These are phyloP conservation scores for Pseudopyricularia javanii DNA, from an alignment of 2,329 filamentous ascomycete species.

Conservation along the genomic window DNA sequence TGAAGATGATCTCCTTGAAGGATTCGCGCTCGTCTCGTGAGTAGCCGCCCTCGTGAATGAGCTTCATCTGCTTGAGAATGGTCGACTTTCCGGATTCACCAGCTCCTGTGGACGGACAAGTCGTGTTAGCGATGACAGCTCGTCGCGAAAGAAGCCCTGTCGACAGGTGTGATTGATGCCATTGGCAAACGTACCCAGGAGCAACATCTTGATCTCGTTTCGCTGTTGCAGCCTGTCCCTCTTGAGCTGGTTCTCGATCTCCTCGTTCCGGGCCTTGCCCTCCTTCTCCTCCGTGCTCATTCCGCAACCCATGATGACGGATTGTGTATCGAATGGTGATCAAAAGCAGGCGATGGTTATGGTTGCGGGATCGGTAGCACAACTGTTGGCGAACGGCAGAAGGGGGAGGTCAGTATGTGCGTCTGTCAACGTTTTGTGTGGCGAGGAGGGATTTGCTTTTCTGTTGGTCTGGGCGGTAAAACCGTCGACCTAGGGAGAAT, in stretches of 20 bases:
- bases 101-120: slow-evolving; percentile 49
- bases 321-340: slow-evolving; percentile 6
- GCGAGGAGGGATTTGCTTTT: neutral
- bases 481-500: neutral
- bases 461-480: neutral
- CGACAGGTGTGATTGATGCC: neutral
- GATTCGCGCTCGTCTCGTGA: slow-evolving; percentile 73
- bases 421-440: neutral
- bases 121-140: slow-evolving; percentile 9
- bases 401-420: neutral
- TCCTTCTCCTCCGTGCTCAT: slow-evolving; percentile 99
- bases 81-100: slow-evolving; percentile 97
- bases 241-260: slow-evolving; percentile 99
- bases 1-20: slow-evolving; percentile 62
- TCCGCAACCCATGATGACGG: slow-evolving; percentile 90
- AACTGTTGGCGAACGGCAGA: neutral
- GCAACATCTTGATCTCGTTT: slow-evolving; percentile 99
- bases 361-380: neutral
- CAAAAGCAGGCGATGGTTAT: neutral
- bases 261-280: slow-evolving; percentile 99
- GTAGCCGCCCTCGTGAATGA: slow-evolving; percentile 98
- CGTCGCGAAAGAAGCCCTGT: neutral
- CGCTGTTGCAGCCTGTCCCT: slow-evolving; percentile 97
- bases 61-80: slow-evolving; percentile 96
- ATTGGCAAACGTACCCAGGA: slow-evolving; percentile 61